Evolutionary conservation across 306 rosid species (phyloP), one percentile per base, ranked within the genome.

Genomic region (Hippophae gyantsensis): DNA sequence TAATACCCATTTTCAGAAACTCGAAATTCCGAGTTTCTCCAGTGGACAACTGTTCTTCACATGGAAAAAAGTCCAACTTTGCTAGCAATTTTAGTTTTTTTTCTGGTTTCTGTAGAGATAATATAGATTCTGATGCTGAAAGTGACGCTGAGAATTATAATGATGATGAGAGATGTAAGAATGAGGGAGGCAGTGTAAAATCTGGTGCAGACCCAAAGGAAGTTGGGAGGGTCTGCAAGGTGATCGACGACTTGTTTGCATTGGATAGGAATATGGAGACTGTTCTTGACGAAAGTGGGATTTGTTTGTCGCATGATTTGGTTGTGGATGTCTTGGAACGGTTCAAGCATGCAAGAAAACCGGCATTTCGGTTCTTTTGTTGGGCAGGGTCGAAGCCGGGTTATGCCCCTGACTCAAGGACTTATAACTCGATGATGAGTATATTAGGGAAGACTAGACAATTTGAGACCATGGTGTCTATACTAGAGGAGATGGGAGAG

Each of bases 241-340:
- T 92, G 83, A 80, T 92, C 50, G 86, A 78, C 47, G 96, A 92
- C 70, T 83, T 92, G 95, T 81, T 83, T 82, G 89, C 87, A 0
- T 69, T 92, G 49, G 98, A 92, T 78, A 69, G 89, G 81, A 92
- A 85, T 72, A 85, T 92, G 95, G 96, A 92, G 74, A 89, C 78
- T 0, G 96, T 87, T 73, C 95, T 92, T 13, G 93, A 92, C 81
- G 88, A 82, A 61, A 79, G 75, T 57, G 71, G 78, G 47, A 61
- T 87, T 61, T 23, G 54, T 27, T 78, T 92, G 59, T 85, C 99
- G 0, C 84, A 69, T 69, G 93, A 85, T 78, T 80, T 87, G 75
- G 93, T 92, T 44, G 75, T 83, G 62, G 88, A 79, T 43, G 93
- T 92, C 73, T 74, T 92, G 79, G 80, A 66, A 45, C 57, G 98